A percentile compares a stretch with the other conserved stretches of the same genome.
These are phyloP conservation scores for Primulina huaijiensis DNA, from an alignment of 257 asterid genomes.

Conservation along the genomic window DNA sequence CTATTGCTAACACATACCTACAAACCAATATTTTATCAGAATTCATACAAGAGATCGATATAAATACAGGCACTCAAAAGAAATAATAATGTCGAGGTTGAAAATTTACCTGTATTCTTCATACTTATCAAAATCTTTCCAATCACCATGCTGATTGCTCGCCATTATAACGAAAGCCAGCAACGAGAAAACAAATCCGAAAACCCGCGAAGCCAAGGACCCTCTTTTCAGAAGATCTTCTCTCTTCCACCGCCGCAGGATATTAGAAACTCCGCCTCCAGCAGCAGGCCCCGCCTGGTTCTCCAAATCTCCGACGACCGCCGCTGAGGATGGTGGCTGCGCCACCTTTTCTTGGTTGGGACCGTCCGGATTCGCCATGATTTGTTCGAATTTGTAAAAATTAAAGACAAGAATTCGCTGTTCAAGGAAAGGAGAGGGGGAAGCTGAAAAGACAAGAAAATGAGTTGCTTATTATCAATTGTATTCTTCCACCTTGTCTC, in stretches of 20 bases:
- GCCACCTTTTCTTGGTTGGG: background rate
- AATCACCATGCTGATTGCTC: constrained; percentile 63
- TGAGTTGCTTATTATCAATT: background rate
- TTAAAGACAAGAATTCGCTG: background rate
- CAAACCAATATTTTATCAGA: background rate
- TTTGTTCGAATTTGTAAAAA: background rate
- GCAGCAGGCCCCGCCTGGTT: constrained; percentile 33
- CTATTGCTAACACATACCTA: constrained; percentile 78
- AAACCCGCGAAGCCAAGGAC: constrained; percentile 38
- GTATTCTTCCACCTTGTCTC: too few species aligned
- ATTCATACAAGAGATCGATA: background rate
- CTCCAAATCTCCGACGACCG: constrained; percentile 38
- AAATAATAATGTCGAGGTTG: background rate
- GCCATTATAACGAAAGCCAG: constrained; percentile 73
- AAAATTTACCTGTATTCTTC: constrained; percentile 60
- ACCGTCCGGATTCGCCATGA: background rate
- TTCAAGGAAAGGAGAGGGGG: background rate
- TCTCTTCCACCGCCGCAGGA: constrained; percentile 49
- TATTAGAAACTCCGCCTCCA: constrained; percentile 24
- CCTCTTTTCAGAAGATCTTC: constrained; percentile 52
- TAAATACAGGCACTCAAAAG: background rate
- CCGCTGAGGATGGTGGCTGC: too few species aligned
- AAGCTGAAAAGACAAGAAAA: background rate
- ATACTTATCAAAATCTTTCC: constrained; percentile 56
- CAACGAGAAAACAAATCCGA: constrained; percentile 54